phyloP scores from a whole-genome alignment of 306 rosid genomes.

The Cyclanthera cordifolia region DNA sequence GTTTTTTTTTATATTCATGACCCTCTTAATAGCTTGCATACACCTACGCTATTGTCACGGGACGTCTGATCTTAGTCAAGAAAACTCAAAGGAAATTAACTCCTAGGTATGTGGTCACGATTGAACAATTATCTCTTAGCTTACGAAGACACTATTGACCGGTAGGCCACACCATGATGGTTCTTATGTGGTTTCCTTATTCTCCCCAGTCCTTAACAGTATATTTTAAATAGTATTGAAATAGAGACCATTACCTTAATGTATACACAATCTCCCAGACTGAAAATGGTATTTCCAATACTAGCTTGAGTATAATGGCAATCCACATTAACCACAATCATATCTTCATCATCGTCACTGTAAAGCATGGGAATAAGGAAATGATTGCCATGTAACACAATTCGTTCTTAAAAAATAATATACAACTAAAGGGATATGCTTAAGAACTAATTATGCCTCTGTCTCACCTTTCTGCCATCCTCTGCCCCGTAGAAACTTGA shows the following conservation, averaged over 20 bases:
- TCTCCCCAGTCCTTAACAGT: neutral
- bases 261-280: constrained; percentile 77
- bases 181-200: neutral
- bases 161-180: too few relatives aligned
- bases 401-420: neutral
- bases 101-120: too few relatives aligned
- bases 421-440: neutral
- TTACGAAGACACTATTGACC: too few relatives aligned
- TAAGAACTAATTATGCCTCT: constrained; percentile 22
- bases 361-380: constrained; percentile 17
- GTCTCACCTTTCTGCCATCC: constrained; percentile 43
- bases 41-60: too few relatives aligned
- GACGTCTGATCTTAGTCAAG: too few relatives aligned
- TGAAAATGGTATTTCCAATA: constrained; percentile 35
- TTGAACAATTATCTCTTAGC: too few relatives aligned
- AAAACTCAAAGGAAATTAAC: too few relatives aligned
- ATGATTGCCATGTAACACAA: constrained; percentile 10
- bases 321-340: constrained; percentile 53
- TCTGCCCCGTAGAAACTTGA: constrained; percentile 27
- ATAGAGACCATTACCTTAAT: constrained; percentile 43
- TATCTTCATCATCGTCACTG: constrained; percentile 71
- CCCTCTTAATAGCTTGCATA: too few relatives aligned
- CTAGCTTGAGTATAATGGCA: constrained; percentile 71
- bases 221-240: neutral
- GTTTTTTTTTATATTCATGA: too few relatives aligned